Evolutionary conservation across 164 flowering plant genomes (phyloP).

Genomic region (Berberis thunbergii): DNA sequence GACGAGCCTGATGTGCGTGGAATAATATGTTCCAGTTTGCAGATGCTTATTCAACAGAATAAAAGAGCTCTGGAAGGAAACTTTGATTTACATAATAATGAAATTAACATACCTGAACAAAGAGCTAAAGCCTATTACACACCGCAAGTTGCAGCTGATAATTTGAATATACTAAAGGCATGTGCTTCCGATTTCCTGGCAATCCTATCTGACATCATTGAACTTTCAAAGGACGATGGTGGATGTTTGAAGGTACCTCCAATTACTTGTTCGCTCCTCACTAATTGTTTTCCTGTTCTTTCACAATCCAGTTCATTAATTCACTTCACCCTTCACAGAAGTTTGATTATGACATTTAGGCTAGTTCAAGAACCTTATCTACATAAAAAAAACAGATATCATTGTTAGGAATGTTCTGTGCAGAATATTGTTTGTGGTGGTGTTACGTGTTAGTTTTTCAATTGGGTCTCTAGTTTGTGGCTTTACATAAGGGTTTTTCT

Average conservation of each 20-base stretch:
- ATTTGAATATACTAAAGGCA: conserved; percentile 47
- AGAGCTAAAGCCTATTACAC: conserved; percentile 52
- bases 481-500: too few relatives aligned
- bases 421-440: too few relatives aligned
- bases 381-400: too few relatives aligned
- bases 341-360: too few relatives aligned
- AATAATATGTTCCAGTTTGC: conserved; percentile 73
- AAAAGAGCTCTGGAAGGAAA: conserved; percentile 41
- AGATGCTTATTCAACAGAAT: conserved; percentile 76
- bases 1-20: conserved; percentile 67
- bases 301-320: too few relatives aligned
- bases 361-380: too few relatives aligned
- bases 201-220: conserved; percentile 35
- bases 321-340: too few relatives aligned
- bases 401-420: too few relatives aligned
- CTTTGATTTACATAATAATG: conserved; percentile 23
- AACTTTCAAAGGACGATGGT: conserved; percentile 55
- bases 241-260: conserved; percentile 79
- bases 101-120: conserved; percentile 28
- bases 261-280: background rate
- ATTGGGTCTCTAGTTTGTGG: too few relatives aligned
- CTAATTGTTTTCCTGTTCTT: background rate
- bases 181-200: conserved; percentile 50
- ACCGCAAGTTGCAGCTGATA: conserved; percentile 48
- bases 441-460: too few relatives aligned